These are phyloP conservation scores for Colletotrichum orchidophilum DNA, from an alignment of 2,329 filamentous ascomycete genomes.

Conservation along the genomic window DNA sequence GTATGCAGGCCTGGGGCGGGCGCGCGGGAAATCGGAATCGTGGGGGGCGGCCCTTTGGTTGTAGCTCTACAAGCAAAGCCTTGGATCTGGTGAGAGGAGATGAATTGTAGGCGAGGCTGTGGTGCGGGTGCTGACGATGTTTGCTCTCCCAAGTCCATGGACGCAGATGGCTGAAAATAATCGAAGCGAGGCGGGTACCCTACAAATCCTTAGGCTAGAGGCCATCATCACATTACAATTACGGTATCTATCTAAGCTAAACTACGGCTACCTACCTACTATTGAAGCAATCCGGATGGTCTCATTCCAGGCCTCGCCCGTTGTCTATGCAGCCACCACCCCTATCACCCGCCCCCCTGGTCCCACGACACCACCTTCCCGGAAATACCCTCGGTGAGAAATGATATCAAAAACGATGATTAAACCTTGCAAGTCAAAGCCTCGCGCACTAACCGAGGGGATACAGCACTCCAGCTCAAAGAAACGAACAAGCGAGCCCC, in stretches of 20 bases:
- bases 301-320: background rate
- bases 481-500: background rate
- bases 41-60: background rate
- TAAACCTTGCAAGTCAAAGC: constrained; percentile 1
- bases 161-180: background rate
- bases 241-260: background rate
- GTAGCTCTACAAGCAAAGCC: background rate
- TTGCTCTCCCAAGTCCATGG: background rate
- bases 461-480: background rate
- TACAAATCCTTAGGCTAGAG: background rate
- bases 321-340: background rate
- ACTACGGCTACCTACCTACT: background rate
- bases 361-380: constrained; percentile 5
- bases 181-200: background rate
- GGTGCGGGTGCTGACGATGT: background rate
- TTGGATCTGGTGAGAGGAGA: background rate
- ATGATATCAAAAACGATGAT: constrained; percentile 1
- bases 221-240: background rate
- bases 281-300: constrained; percentile 1
- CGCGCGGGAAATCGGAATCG: too few relatives aligned
- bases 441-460: constrained; percentile 10
- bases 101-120: background rate
- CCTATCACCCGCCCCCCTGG: background rate
- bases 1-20: background rate
- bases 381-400: background rate